These are phyloP conservation scores for Curvularia sp. DNA, from an alignment of 2,329 filamentous ascomycete species.

Conservation along the genomic window DNA sequence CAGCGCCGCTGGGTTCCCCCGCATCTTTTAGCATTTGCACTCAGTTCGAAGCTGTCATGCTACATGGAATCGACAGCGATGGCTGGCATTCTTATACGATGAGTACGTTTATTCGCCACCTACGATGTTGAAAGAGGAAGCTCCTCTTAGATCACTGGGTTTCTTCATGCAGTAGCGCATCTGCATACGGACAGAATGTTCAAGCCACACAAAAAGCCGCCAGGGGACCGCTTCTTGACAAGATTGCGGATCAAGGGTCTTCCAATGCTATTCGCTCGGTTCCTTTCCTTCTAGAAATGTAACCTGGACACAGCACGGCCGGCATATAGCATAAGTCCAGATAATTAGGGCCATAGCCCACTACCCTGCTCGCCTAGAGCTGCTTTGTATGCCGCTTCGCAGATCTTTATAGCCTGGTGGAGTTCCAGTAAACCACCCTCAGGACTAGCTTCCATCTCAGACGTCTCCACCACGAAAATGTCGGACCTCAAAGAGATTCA, in stretches of 20 bases:
- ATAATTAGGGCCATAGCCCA: slow-evolving; percentile 23
- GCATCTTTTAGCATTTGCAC: slow-evolving; percentile 7
- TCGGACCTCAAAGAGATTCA: slow-evolving; percentile 25
- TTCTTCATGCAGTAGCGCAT: neutral
- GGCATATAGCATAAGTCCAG: slow-evolving; percentile 23
- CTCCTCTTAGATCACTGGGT: neutral
- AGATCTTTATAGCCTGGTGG: slow-evolving; percentile 23
- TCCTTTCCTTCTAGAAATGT: slow-evolving; percentile 23
- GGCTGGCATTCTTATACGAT: neutral
- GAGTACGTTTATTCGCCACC: neutral
- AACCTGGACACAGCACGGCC: slow-evolving; percentile 13
- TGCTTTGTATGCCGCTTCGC: slow-evolving; percentile 9
- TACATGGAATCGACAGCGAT: neutral
- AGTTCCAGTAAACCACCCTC: slow-evolving; percentile 14
- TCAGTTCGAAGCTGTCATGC: neutral
- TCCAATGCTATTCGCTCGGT: slow-evolving; percentile 8
- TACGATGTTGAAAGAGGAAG: neutral
- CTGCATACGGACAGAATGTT: slow-evolving; percentile 10
- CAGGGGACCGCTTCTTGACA: slow-evolving; percentile 11
- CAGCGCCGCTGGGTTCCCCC: slow-evolving; percentile 15
- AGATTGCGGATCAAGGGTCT: slow-evolving; percentile 10
- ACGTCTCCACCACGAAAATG: slow-evolving; percentile 21
- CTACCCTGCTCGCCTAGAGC: slow-evolving; percentile 3
- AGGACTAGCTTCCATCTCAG: slow-evolving; percentile 21
- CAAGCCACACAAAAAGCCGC: slow-evolving; percentile 11